A percentile compares a stretch with the other conserved stretches of the same genome.
phyloP scores from a whole-genome alignment of 305 asterid genomes.

The Ajuga reptans region DNA sequence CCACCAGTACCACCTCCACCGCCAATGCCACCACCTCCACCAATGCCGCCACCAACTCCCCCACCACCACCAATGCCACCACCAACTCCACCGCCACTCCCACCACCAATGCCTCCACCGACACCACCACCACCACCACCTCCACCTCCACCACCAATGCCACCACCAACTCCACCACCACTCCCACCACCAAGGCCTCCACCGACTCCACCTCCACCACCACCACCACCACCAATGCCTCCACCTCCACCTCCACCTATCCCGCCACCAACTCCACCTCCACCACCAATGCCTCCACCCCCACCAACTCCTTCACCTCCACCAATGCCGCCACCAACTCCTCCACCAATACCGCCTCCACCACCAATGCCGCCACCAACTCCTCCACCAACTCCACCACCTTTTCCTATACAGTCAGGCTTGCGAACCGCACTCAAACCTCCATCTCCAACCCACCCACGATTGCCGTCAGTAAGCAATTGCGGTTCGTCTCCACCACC shows the following conservation, averaged over 20 bases:
- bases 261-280: not conserved
- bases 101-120: not conserved
- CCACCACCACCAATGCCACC: constrained; percentile 35
- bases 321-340: constrained; percentile 15
- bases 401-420: constrained; percentile 29
- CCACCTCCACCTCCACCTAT: constrained; percentile 14
- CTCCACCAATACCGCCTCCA: constrained; percentile 26
- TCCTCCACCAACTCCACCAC: constrained; percentile 17
- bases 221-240: constrained; percentile 4
- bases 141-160: not conserved
- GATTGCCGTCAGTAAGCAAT: not conserved
- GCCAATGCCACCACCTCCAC: not conserved
- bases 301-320: constrained; percentile 18
- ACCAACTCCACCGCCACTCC: constrained; percentile 15
- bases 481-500: not conserved
- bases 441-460: not conserved
- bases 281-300: not conserved
- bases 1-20: constrained; percentile 4
- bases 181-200: constrained; percentile 12
- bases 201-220: not conserved
- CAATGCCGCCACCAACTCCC: constrained; percentile 23
- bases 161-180: constrained; percentile 23
- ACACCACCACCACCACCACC: not conserved
- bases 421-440: constrained; percentile 11
- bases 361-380: constrained; percentile 27